Percentiles rank a stretch among this genome's conserved stretches.
Evolutionary conservation across 495 filamentous ascomycete genomes (phyloP).

Genomic region (Glutinoglossum americanum): DNA sequence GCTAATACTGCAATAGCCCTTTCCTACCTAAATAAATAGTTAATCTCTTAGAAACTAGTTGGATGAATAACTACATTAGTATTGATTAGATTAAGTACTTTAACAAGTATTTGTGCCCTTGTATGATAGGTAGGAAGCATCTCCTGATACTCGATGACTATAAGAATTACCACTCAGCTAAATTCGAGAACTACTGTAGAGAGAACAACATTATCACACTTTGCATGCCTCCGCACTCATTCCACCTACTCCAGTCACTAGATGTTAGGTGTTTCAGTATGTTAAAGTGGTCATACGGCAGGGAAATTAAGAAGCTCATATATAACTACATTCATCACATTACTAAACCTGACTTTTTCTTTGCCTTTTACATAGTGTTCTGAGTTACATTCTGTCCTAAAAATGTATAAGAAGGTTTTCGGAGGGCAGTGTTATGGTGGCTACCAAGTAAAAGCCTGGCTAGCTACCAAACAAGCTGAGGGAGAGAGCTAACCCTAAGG

Average conservation of each 20-base stretch:
- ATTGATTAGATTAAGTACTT: slow-evolving; percentile 1
- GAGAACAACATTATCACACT: slow-evolving; percentile 9
- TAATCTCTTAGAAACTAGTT: not conserved
- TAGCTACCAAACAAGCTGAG: no score
- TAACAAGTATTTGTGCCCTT: not conserved
- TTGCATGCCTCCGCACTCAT: slow-evolving; percentile 10
- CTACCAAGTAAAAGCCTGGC: no score
- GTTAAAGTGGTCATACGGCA: slow-evolving; percentile 9
- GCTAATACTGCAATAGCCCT: not conserved
- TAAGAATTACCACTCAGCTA: slow-evolving; percentile 5
- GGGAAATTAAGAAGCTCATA: slow-evolving; percentile 3
- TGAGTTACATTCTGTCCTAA: not conserved
- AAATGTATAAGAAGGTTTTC: no score
- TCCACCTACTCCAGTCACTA: slow-evolving; percentile 12
- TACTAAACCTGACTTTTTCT: slow-evolving; percentile 8
- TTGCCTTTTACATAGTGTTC: not conserved
- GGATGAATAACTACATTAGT: not conserved
- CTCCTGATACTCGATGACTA: slow-evolving; percentile 8
- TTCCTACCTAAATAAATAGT: not conserved
- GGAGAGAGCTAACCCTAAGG: no score
- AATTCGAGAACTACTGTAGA: slow-evolving; percentile 5
- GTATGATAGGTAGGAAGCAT: not conserved
- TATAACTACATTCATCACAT: slow-evolving; percentile 5
- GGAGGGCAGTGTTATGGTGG: no score
- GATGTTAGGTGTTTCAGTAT: slow-evolving; percentile 10